Evolutionary conservation across 768 basidiomycete species (phyloP), one percentile per base, ranked within the genome.

Genomic region (Agaricus sinodeliciosus): DNA sequence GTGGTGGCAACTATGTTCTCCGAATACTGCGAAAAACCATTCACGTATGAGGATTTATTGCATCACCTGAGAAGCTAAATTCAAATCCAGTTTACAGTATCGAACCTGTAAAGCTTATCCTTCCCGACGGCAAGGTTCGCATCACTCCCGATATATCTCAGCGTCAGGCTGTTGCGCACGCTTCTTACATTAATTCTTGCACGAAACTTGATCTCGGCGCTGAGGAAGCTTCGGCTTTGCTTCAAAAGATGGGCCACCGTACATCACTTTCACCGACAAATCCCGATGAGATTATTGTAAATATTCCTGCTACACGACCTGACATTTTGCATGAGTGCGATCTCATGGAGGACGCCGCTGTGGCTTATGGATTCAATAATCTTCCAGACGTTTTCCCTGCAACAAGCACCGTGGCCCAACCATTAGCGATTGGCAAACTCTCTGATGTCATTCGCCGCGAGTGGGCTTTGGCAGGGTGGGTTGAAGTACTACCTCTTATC

Each of bases 261-360:
- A 75, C 84, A 0, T 62, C 70, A 16, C 68, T 80, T 22, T 84
- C 85, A 2, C 53, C 78, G 1, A 66, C 69, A 25, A 73, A 83
- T 55, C 63, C 69, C 0, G 94, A 97, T 61, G 77, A 81, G 59
- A 74, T 99, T 40, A 61, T 76, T 15, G 85, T 98, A 25, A 71
- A 81, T 31, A 77, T 99, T 43, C 95, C 96, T 4, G 76, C 89
- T n/a, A 97, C 94, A n/a, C 82, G 96, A 35, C 94, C 96, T 1
- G 96, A 99, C 64, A 97, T 99, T 59, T 73, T 99, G 50, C 96
- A 99, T 65, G 94, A 98, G 67, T 96, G 94, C 63, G 96, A 99
- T 65, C 80, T 98, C 65, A 89, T 99, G 85, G 96, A 99, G 65
- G 96, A 99, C 58, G 92, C 87, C 2, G 96, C 96, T 9, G 90